Evolutionary conservation across 1,284 basidiomycete species (phyloP).

Genomic region (Ceratobasidium sp.): DNA sequence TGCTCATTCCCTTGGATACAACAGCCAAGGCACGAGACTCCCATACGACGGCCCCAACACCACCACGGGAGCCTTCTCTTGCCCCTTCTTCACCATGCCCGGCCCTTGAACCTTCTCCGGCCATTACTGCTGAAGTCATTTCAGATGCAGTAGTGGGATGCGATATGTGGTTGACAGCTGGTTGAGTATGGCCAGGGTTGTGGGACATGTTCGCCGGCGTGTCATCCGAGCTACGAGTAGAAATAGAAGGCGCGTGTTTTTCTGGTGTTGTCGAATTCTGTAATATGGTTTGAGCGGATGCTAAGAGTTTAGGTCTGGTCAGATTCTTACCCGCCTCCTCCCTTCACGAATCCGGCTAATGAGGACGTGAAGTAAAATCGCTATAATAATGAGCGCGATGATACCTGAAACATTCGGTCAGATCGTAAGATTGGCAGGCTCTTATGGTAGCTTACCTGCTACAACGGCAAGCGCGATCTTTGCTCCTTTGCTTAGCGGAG

Average conservation of each 20-base stretch:
- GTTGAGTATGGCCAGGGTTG: conserved; percentile 34
- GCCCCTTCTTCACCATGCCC: conserved; percentile 27
- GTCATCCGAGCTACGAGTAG: background rate
- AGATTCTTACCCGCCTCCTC: background rate
- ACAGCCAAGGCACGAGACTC: conserved; percentile 17
- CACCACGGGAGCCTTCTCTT: conserved; percentile 18
- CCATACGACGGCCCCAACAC: conserved; percentile 12
- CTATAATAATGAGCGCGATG: background rate
- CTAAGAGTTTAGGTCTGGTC: background rate
- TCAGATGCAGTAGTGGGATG: conserved; percentile 9
- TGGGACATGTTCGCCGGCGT: conserved; percentile 1
- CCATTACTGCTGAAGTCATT: conserved; percentile 33
- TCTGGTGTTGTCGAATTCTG: background rate
- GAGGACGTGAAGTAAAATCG: background rate
- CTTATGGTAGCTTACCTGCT: conserved; percentile 17
- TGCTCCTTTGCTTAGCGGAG: conserved; percentile 24
- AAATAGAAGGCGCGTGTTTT: background rate
- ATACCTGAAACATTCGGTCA: conserved; percentile 7
- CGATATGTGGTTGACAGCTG: conserved; percentile 11
- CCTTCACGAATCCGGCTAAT: background rate
- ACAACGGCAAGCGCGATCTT: conserved; percentile 29
- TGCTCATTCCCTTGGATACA: conserved; percentile 34
- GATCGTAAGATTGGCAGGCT: too few relatives aligned
- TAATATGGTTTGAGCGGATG: background rate
- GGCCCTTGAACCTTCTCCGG: conserved; percentile 13